Evolutionary conservation across 1,284 basidiomycete species (phyloP), one percentile per base, ranked within the genome.

Genomic region (Heterobasidion occidentale): DNA sequence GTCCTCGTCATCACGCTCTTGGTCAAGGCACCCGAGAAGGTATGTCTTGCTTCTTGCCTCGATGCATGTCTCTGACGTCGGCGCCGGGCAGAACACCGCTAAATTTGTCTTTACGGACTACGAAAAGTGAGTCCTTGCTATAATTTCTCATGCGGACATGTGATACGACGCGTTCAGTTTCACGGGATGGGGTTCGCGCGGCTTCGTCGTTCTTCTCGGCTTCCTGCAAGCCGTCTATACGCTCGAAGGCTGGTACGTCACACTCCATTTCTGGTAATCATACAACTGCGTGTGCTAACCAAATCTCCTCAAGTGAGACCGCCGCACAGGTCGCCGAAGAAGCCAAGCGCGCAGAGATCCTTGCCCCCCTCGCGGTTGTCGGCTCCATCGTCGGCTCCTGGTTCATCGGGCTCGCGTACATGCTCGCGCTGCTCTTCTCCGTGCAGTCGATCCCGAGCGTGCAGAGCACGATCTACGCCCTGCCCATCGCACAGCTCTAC

Each of bases 171-270:
- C 49, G 46, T 38, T 8, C 20, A 82, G 80, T 63, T 82, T 78
- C 64, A 82, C 81, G 9, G 81, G 81, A 9, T 83, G 79, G 79
- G 57, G 62, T 50, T 78, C 74, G 38, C 73, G 70, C 52, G 80
- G 77, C 15, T 81, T 83, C 60, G 81, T 83, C 36, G 78, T 82
- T 46, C 74, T 83, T 19, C 72, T 84, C 9, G 81, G 81, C 3
- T 83, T 83, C 64, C 73, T 83, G 4, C 80, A 83, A 74, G 81
- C 81, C 3, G 81, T 84, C 6, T 84, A 83, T 62, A 81, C 81
- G 1, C 73, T 83, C 27, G 81, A 82, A 68, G 81, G 81, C 17
- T 83, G 38, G 38, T 42, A 27, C 27, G 27, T 27, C 27, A 27
- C 27, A 27, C 27, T 4, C 5, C 4, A 27, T 27, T 0, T 6